These are phyloP conservation scores for Allium fistulosum DNA, from an alignment of 106 monocot genomes.

Conservation along the genomic window DNA sequence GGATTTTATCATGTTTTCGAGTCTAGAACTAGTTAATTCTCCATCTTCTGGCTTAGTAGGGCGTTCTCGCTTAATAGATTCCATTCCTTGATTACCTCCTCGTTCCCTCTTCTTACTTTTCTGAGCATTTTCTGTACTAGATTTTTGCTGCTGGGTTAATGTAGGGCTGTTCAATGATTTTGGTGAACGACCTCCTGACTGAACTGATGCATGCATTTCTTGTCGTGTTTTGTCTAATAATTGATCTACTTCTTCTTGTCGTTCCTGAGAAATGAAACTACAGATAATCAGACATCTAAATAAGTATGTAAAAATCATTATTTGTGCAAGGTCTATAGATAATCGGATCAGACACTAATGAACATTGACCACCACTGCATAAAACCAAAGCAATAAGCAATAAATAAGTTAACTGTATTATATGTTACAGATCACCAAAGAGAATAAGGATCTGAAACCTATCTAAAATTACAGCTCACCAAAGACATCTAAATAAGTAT, in stretches of 20 bases:
- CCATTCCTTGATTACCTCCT: conserved; percentile 45
- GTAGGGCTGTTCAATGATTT: conserved; percentile 62
- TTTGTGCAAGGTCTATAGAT: not conserved
- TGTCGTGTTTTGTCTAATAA: conserved; percentile 68
- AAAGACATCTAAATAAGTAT: not conserved
- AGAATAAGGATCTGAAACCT: too few relatives aligned
- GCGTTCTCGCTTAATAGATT: conserved; percentile 56
- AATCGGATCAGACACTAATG: not conserved
- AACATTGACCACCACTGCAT: too few relatives aligned
- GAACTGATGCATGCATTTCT: conserved; percentile 98
- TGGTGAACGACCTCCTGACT: conserved; percentile 87
- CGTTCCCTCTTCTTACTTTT: conserved; percentile 83
- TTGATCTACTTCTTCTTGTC: conserved; percentile 85
- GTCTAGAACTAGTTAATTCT: conserved; percentile 35
- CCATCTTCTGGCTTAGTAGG: conserved; percentile 45
- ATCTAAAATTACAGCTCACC: not conserved
- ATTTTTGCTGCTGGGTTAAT: conserved; percentile 70
- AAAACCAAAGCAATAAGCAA: too few relatives aligned
- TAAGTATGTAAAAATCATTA: not conserved
- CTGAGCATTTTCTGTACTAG: conserved; percentile 65
- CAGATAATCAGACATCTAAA: not conserved
- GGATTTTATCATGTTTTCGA: conserved; percentile 47
- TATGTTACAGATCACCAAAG: too few relatives aligned
- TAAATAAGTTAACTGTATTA: too few relatives aligned
- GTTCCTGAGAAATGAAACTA: conserved; percentile 40